Conservation (phyloP, 2,329 filamentous ascomycete genomes). For the Aspergillus fumigatus region DNA sequence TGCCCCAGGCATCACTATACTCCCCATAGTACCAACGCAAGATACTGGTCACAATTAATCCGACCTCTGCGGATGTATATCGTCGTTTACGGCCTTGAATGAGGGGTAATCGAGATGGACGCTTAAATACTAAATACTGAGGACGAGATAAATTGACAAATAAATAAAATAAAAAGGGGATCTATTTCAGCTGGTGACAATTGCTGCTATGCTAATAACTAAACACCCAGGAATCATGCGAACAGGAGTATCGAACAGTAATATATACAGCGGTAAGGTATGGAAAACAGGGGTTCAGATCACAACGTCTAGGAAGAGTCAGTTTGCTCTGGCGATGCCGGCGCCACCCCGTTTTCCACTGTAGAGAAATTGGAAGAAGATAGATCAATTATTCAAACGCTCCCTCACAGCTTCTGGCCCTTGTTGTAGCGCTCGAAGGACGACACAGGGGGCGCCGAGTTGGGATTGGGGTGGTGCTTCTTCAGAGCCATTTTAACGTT, state of each 20-base stretch:
- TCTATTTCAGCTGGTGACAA: neutral
- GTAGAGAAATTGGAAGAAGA: neutral
- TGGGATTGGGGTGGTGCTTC: slow-evolving; percentile 37
- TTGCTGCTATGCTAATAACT: neutral
- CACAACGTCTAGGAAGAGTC: neutral
- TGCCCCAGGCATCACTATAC: no score
- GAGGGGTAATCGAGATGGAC: no score
- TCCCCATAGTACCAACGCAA: no score
- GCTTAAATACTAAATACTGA: no score
- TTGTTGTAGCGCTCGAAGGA: slow-evolving; percentile 36
- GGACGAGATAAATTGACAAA: no score
- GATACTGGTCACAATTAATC: no score
- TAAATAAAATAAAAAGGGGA: neutral
- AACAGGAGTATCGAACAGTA: neutral
- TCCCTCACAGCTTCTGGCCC: slow-evolving; percentile 6
- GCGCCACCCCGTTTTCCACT: neutral
- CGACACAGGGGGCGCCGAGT: slow-evolving; percentile 35
- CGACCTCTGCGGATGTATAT: no score
- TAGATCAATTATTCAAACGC: neutral
- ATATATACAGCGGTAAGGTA: neutral
- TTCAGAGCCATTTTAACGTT: slow-evolving; percentile 54
- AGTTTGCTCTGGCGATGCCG: neutral
- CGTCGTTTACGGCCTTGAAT: no score
- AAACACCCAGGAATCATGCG: neutral
- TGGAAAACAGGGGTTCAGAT: neutral